These are phyloP conservation scores for Apodospora peruviana DNA, from an alignment of 495 filamentous ascomycete genomes.

Conservation along the genomic window DNA sequence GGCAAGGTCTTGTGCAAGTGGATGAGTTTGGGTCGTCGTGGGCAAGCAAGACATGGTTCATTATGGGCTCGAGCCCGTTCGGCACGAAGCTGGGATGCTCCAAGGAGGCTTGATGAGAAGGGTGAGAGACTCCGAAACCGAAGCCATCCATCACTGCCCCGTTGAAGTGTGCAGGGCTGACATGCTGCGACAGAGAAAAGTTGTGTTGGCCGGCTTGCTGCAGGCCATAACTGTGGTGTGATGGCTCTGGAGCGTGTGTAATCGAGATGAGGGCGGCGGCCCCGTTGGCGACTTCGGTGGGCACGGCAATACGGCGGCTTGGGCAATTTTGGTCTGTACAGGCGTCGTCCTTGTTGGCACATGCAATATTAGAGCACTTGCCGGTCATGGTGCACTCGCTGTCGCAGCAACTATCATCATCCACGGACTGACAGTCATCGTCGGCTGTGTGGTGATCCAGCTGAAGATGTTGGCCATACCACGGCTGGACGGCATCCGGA, in stretches of 20 bases:
- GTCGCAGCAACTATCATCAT: slow-evolving; percentile 25
- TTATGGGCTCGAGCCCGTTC: slow-evolving; percentile 16
- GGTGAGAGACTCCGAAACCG: slow-evolving; percentile 12
- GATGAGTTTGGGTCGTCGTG: slow-evolving; percentile 16
- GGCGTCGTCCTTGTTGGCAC: slow-evolving; percentile 25
- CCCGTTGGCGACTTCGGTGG: slow-evolving; percentile 21
- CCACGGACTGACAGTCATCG: slow-evolving; percentile 25
- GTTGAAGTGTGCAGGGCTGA: slow-evolving; percentile 3
- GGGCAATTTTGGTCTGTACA: slow-evolving; percentile 32
- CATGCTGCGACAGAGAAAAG: not conserved
- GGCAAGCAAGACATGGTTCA: slow-evolving; percentile 22
- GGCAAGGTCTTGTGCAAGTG: slow-evolving; percentile 21
- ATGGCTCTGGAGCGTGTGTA: slow-evolving; percentile 20
- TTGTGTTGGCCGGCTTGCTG: slow-evolving; percentile 8
- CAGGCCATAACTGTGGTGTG: slow-evolving; percentile 7
- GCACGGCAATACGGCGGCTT: slow-evolving; percentile 7
- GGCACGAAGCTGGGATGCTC: slow-evolving; percentile 9
- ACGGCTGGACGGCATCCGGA: slow-evolving; percentile 7
- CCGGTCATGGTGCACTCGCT: slow-evolving; percentile 35
- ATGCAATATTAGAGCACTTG: slow-evolving; percentile 26
- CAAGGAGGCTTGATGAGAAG: slow-evolving; percentile 10
- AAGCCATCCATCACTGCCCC: slow-evolving; percentile 8
- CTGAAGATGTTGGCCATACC: slow-evolving; percentile 10
- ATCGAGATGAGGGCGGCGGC: slow-evolving; percentile 32
- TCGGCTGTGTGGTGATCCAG: slow-evolving; percentile 16